A percentile compares a stretch with the other conserved stretches of the same genome.
phyloP scores from a whole-genome alignment of 108 stramenopile species.

The Stephanodiscus triporus region DNA sequence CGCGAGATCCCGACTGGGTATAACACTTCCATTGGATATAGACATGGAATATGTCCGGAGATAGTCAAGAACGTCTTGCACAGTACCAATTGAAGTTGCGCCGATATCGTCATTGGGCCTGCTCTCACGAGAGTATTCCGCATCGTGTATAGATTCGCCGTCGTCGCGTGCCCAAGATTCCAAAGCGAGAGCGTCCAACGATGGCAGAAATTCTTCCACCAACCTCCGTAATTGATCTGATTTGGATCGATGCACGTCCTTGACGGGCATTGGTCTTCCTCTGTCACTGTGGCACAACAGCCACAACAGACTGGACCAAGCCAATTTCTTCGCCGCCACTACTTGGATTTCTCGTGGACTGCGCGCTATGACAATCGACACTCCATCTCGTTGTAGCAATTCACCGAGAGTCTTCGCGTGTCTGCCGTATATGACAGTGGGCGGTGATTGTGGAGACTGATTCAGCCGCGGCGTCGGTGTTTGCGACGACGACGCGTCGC shows the following conservation, averaged over 20 bases:
- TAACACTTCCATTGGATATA: conserved; percentile 53
- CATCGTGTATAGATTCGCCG: not conserved
- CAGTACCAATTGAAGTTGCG: conserved; percentile 3
- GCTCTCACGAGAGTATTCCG: not conserved
- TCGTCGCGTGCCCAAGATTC: conserved; percentile 9
- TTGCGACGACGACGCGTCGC: not conserved
- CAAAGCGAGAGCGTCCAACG: conserved; percentile 22
- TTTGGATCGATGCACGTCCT: conserved; percentile 50
- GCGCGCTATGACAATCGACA: conserved; percentile 37
- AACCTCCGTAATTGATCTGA: conserved; percentile 39
- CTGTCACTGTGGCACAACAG: conserved; percentile 54
- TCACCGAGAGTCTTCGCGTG: conserved; percentile 46
- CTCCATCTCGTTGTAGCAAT: conserved; percentile 48
- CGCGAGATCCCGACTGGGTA: conserved; percentile 58
- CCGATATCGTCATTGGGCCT: not conserved
- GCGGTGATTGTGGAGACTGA: conserved; percentile 44
- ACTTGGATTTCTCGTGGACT: conserved; percentile 27
- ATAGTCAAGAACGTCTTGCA: conserved; percentile 38
- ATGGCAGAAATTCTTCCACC: conserved; percentile 64
- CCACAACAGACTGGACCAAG: conserved; percentile 74
- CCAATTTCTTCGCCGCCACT: conserved; percentile 53
- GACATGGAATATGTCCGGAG: conserved; percentile 61
- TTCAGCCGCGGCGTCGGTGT: not conserved
- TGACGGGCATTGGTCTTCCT: conserved; percentile 45
- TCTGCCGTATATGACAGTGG: conserved; percentile 68